A percentile compares a stretch with the other conserved stretches of the same genome.
phyloP scores from a whole-genome alignment of 768 basidiomycete species.

The Leccinum olivaceopallidum region DNA sequence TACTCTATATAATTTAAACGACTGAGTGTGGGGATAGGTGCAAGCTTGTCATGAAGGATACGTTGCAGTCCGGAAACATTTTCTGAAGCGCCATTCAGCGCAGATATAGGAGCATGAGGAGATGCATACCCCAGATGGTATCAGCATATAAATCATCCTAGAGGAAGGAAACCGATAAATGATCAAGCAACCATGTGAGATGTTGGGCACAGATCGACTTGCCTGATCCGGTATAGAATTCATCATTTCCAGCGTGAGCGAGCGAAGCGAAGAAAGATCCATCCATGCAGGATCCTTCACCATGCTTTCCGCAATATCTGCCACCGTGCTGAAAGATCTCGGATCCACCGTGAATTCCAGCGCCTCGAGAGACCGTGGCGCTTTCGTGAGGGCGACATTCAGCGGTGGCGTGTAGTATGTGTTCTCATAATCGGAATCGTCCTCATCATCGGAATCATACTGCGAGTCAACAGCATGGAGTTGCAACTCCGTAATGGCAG shows the following conservation, averaged over 20 bases:
- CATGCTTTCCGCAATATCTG: not conserved
- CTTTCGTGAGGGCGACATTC: not conserved
- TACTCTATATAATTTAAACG: too few species aligned
- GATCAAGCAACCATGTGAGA: not conserved
- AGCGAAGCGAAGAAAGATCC: not conserved
- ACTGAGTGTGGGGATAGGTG: too few species aligned
- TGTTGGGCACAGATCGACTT: not conserved
- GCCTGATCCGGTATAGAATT: not conserved
- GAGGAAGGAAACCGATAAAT: not conserved
- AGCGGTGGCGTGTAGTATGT: not conserved
- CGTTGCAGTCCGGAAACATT: too few species aligned
- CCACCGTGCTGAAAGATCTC: not conserved
- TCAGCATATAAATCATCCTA: too few species aligned
- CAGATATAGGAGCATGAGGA: too few species aligned
- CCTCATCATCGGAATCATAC: too few species aligned
- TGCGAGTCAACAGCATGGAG: not conserved
- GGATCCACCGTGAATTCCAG: not conserved
- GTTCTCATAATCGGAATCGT: too few species aligned
- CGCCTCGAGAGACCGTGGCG: not conserved
- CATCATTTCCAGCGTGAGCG: not conserved
- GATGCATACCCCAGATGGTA: too few species aligned
- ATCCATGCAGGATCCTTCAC: not conserved
- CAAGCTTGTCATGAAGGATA: too few species aligned
- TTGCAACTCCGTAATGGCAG: not conserved
- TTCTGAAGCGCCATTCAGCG: too few species aligned